Conservation (phyloP, 495 filamentous ascomycete species). For the Aspergillus nidulans region DNA sequence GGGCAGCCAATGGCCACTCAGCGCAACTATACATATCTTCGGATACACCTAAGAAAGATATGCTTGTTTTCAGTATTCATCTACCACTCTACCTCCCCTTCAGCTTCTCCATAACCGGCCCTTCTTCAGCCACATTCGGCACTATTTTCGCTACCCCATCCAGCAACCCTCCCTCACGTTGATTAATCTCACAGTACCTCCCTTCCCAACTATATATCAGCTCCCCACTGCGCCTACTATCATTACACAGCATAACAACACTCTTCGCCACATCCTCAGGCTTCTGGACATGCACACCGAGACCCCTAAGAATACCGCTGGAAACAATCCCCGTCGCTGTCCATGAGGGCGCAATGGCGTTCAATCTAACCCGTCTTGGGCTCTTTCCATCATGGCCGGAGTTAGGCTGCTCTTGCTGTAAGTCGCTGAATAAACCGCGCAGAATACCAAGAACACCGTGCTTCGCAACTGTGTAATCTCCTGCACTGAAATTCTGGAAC, state of each 20-base stretch:
- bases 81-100: neutral
- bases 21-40: neutral
- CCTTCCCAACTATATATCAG: slow-evolving; percentile 38
- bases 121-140: slow-evolving; percentile 14
- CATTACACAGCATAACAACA: slow-evolving; percentile 32
- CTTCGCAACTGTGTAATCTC: slow-evolving; percentile 37
- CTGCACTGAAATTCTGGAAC: slow-evolving; percentile 32
- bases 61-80: too few species aligned
- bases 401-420: neutral
- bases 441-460: slow-evolving; percentile 37
- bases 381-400: neutral
- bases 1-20: neutral
- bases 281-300: slow-evolving; percentile 26
- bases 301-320: slow-evolving; percentile 13
- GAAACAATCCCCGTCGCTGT: slow-evolving; percentile 34
- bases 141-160: slow-evolving; percentile 11
- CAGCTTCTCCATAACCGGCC: slow-evolving; percentile 14
- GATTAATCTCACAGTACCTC: slow-evolving; percentile 36
- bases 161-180: slow-evolving; percentile 24
- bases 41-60: too few species aligned
- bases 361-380: slow-evolving; percentile 26
- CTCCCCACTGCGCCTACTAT: slow-evolving; percentile 30
- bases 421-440: slow-evolving; percentile 22
- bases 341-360: slow-evolving; percentile 42
- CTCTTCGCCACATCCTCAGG: slow-evolving; percentile 34